Conservation (phyloP, 192 early-diverging fungal genomes). For the Oehlia diaphana region DNA sequence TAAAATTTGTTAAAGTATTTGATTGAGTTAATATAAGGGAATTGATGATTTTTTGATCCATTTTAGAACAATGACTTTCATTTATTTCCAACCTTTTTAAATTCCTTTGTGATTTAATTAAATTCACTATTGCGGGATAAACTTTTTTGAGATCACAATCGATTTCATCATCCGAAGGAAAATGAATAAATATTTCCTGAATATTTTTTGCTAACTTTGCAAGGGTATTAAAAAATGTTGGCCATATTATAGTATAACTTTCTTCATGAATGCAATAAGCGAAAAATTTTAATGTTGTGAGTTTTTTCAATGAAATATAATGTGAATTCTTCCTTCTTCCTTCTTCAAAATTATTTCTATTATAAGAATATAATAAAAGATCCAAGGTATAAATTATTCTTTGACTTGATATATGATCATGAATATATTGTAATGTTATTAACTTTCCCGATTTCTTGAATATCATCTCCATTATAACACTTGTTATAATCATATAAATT, state of each 20-base stretch:
- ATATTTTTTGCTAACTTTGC: background rate
- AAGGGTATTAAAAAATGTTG: background rate
- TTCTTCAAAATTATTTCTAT: background rate
- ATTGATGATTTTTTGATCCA: background rate
- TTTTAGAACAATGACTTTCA: background rate
- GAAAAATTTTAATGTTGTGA: background rate
- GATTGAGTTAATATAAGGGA: background rate
- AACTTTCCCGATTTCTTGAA: background rate
- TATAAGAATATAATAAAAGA: background rate
- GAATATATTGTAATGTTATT: background rate
- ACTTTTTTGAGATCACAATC: background rate
- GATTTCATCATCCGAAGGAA: background rate
- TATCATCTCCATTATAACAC: background rate
- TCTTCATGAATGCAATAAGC: background rate
- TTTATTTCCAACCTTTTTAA: background rate
- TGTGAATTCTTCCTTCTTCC: background rate
- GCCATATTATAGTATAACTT: background rate
- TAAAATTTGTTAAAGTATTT: background rate
- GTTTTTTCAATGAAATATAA: background rate
- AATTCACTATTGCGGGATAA: background rate
- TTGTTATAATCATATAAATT: background rate
- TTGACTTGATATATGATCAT: background rate
- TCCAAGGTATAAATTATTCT: background rate
- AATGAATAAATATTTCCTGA: background rate
- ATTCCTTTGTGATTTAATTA: background rate